Evolutionary conservation across 441 rosid species (phyloP).

Genomic region (Jatropha podagrica): DNA sequence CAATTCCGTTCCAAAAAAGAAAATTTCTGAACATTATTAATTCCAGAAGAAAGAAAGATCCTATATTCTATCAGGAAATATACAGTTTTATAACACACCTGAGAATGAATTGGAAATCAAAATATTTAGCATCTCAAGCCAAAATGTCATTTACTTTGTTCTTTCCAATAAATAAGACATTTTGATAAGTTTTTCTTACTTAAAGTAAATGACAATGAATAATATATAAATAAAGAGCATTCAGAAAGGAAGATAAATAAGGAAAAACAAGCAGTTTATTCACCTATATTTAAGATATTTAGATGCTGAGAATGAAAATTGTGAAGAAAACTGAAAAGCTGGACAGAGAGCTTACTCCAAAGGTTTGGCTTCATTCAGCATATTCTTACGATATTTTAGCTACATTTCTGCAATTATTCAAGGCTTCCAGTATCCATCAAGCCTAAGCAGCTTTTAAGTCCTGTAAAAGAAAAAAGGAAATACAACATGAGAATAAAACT

Average conservation of each 20-base stretch:
- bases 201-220: not conserved
- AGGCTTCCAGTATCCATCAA: not conserved
- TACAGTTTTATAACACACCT: not conserved
- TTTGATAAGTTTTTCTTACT: not conserved
- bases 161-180: not conserved
- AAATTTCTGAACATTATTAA: not conserved
- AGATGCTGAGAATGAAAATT: not conserved
- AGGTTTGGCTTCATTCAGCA: not conserved
- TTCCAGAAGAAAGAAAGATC: not conserved
- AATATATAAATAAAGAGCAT: not conserved
- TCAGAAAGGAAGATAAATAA: not conserved
- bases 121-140: not conserved
- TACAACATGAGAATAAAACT: not conserved
- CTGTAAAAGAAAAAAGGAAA: not conserved
- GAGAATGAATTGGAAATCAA: not conserved
- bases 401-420: conserved; percentile 6
- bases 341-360: conserved; percentile 10
- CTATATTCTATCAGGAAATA: not conserved
- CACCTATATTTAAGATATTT: not conserved
- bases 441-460: not conserved
- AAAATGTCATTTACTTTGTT: not conserved
- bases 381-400: not conserved
- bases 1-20: not conserved
- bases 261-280: not conserved
- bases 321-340: conserved; percentile 1